Percentiles rank a stretch among this genome's conserved stretches.
Evolutionary conservation across 2,329 filamentous ascomycete genomes (phyloP).

Genomic region (Coniochaeta pulveracea): DNA sequence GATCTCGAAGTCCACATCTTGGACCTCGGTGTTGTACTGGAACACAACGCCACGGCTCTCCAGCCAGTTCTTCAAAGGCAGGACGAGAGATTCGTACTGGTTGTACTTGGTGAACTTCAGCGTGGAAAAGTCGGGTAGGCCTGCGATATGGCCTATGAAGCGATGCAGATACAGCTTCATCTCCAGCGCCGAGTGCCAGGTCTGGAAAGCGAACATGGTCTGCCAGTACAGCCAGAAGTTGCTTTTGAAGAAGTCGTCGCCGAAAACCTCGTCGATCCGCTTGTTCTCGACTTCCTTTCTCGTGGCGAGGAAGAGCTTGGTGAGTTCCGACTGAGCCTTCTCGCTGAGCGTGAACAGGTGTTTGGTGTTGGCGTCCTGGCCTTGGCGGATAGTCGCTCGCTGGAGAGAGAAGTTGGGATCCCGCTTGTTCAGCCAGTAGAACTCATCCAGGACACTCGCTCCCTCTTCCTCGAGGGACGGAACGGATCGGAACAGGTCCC

Average conservation of each 20-base stretch:
- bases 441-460: constrained; percentile 18
- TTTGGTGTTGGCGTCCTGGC: constrained; percentile 15
- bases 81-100: constrained; percentile 22
- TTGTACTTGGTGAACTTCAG: constrained; percentile 22
- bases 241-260: constrained; percentile 19
- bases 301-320: constrained; percentile 18
- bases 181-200: constrained; percentile 23
- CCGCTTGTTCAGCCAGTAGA: constrained; percentile 19
- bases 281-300: constrained; percentile 15
- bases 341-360: constrained; percentile 16
- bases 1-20: constrained; percentile 12
- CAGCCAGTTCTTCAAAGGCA: constrained; percentile 19
- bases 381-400: constrained; percentile 16
- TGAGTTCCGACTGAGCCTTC: constrained; percentile 18
- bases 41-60: constrained; percentile 18
- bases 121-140: constrained; percentile 18
- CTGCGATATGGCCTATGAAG: constrained; percentile 17
- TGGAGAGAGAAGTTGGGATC: constrained; percentile 15
- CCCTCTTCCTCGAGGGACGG: constrained; percentile 16
- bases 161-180: constrained; percentile 22
- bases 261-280: constrained; percentile 17
- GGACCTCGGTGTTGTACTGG: constrained; percentile 13
- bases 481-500: constrained; percentile 18
- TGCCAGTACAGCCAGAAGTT: constrained; percentile 25
- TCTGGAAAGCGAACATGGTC: constrained; percentile 22